Evolutionary conservation across 805 yeast genomes (phyloP).

Genomic region (Diddensiella santjacobensis): DNA sequence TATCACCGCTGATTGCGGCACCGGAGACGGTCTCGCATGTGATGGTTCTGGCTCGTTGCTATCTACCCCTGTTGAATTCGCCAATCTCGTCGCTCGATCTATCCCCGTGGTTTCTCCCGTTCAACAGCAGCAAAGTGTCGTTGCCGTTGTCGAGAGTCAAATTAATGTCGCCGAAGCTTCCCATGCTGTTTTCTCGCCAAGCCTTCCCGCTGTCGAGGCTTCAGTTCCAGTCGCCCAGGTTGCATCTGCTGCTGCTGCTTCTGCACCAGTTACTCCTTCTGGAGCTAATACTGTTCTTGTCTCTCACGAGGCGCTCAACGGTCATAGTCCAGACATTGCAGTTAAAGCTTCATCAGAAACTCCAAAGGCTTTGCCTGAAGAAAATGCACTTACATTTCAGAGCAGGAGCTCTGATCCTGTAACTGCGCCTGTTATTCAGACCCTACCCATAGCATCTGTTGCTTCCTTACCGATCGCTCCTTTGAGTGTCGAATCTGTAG

Average conservation of each 20-base stretch:
- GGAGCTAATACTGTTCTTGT: no score
- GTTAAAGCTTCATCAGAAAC: no score
- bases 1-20: constrained; percentile 33
- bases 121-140: not conserved
- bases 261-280: not conserved
- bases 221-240: not conserved
- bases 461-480: no score
- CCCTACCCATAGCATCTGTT: no score
- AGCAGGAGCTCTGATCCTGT: no score
- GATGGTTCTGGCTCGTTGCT: constrained; percentile 30
- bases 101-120: not conserved
- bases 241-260: not conserved
- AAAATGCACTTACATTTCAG: no score
- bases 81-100: constrained; percentile 5
- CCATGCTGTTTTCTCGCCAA: no score
- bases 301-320: no score
- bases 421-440: no score
- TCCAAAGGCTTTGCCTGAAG: no score
- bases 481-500: no score
- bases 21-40: constrained; percentile 35
- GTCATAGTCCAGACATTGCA: no score
- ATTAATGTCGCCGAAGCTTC: not conserved
- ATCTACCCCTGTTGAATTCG: constrained; percentile 8
- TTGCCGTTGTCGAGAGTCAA: not conserved
- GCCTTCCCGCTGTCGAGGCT: not conserved